These are phyloP conservation scores for Karstenula rhodostoma DNA, from an alignment of 2,329 filamentous ascomycete genomes.

Conservation along the genomic window DNA sequence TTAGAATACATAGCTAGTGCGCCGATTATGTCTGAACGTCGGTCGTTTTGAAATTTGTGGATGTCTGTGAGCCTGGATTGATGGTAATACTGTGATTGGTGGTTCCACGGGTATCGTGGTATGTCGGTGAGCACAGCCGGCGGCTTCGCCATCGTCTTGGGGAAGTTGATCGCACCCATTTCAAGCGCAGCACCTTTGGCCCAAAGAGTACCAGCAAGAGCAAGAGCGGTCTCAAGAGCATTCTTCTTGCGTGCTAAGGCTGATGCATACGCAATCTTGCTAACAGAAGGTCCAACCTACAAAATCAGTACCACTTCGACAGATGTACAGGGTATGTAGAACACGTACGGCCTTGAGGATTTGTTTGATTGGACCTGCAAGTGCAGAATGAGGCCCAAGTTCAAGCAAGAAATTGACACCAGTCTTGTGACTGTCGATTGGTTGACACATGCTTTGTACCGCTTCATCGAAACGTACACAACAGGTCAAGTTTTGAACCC, in stretches of 20 bases:
- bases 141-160: constrained; percentile 27
- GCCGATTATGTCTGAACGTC: constrained; percentile 33
- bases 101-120: constrained; percentile 46
- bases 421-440: constrained; percentile 20
- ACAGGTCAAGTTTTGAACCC: constrained; percentile 35
- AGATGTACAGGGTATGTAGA: background rate
- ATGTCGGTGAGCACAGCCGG: constrained; percentile 33
- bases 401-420: constrained; percentile 31
- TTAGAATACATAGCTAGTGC: constrained; percentile 21
- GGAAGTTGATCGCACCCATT: constrained; percentile 36
- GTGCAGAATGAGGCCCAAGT: constrained; percentile 34
- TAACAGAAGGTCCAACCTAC: constrained; percentile 21
- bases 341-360: constrained; percentile 21
- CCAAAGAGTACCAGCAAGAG: constrained; percentile 25
- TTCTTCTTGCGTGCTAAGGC: constrained; percentile 38
- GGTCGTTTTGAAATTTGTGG: constrained; percentile 30
- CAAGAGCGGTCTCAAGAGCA: constrained; percentile 28
- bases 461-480: constrained; percentile 29
- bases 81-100: constrained; percentile 36
- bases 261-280: constrained; percentile 28
- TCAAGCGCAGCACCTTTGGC: constrained; percentile 24
- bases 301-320: background rate
- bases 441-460: constrained; percentile 25
- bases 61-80: constrained; percentile 23
- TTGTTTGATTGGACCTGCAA: constrained; percentile 36